These are phyloP conservation scores for Tranzscheliella williamsii DNA, from an alignment of 1,284 basidiomycete genomes.

Conservation along the genomic window DNA sequence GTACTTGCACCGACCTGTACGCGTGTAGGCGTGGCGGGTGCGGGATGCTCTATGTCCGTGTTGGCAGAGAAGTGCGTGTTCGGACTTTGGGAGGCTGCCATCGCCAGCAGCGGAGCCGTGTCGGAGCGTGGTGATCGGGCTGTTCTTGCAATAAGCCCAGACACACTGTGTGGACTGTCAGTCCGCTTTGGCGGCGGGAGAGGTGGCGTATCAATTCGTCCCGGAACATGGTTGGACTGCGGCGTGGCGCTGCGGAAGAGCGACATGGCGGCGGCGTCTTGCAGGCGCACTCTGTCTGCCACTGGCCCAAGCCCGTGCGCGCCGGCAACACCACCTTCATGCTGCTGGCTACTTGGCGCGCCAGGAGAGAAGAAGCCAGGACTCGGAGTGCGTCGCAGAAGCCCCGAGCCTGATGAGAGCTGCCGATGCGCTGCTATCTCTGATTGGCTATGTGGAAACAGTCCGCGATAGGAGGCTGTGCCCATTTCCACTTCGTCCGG, in stretches of 20 bases:
- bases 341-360: not conserved
- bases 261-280: conserved; percentile 34
- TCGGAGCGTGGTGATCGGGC: not conserved
- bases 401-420: conserved; percentile 4
- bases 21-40: no score
- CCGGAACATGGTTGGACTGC: conserved; percentile 23
- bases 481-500: no score
- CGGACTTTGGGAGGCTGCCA: no score
- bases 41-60: no score
- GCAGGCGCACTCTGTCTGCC: conserved; percentile 24
- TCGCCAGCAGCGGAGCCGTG: not conserved
- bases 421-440: conserved; percentile 1
- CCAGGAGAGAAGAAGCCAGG: conserved; percentile 1
- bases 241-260: conserved; percentile 22
- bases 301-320: no score
- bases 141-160: not conserved
- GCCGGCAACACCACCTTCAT: no score
- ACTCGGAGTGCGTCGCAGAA: conserved; percentile 8
- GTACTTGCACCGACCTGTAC: no score
- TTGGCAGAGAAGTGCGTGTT: no score
- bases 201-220: conserved; percentile 28
- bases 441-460: no score
- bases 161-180: not conserved
- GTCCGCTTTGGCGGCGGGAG: not conserved
- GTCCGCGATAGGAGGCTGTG: no score